Conservation (phyloP, 495 filamentous ascomycete genomes). For the Aspergillus cristatus region DNA sequence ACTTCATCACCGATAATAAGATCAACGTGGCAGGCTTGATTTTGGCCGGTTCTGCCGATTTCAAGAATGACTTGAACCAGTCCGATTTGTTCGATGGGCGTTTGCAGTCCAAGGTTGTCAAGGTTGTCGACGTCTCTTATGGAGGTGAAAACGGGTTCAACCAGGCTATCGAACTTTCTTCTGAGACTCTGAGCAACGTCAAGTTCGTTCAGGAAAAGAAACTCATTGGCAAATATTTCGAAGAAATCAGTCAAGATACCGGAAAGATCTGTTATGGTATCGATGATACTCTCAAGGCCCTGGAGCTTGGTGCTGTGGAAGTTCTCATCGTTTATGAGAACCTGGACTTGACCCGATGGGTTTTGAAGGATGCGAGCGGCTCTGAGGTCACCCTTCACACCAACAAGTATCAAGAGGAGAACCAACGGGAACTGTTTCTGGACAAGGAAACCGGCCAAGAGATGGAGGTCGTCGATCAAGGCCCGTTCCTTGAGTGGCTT, state of each 20-base stretch:
- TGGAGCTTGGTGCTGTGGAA: constrained; percentile 92
- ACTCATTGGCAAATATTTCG: constrained; percentile 95
- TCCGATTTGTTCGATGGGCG: constrained; percentile 95
- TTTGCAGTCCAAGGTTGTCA: constrained; percentile 90
- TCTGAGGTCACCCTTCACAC: constrained; percentile 70
- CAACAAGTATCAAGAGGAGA: constrained; percentile 72
- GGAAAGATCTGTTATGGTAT: constrained; percentile 96
- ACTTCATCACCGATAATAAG: constrained; percentile 96
- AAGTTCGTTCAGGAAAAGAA: constrained; percentile 99
- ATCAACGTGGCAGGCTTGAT: constrained; percentile 93
- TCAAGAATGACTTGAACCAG: constrained; percentile 98
- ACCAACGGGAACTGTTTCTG: constrained; percentile 69
- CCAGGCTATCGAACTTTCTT: constrained; percentile 90
- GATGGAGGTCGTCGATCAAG: constrained; percentile 82
- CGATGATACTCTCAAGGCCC: constrained; percentile 94
- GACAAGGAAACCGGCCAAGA: constrained; percentile 92
- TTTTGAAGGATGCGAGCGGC: constrained; percentile 67
- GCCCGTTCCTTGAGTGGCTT: constrained; percentile 95
- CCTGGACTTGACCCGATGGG: constrained; percentile 84
- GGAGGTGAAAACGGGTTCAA: constrained; percentile 99
- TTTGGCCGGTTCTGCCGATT: constrained; percentile 93
- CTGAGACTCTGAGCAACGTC: constrained; percentile 96
- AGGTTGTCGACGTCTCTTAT: constrained; percentile 96
- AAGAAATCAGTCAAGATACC: constrained; percentile 95
- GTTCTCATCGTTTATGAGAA: constrained; percentile 97